A percentile compares a stretch with the other conserved stretches of the same genome.
These are phyloP conservation scores for Erodium moschatum DNA, from an alignment of 441 rosid species.

Conservation along the genomic window DNA sequence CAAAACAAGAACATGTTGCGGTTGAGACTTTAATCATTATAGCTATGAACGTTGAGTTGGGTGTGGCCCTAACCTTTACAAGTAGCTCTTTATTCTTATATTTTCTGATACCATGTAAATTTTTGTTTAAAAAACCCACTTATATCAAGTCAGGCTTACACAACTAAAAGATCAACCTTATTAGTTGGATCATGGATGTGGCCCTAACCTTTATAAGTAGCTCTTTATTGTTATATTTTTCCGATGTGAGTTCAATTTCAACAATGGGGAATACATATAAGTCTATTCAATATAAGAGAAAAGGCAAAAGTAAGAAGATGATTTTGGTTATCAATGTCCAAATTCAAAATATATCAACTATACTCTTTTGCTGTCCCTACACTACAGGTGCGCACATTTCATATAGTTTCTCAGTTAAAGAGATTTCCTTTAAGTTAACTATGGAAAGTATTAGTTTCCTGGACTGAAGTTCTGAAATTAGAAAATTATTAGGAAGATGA, in stretches of 20 bases:
- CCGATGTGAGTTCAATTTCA: too few species aligned
- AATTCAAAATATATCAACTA: background rate
- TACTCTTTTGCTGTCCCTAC: background rate
- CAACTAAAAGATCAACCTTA: too few species aligned
- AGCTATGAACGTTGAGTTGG: background rate
- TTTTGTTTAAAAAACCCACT: too few species aligned
- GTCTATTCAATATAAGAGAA: background rate
- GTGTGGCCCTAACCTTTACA: background rate
- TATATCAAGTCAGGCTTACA: too few species aligned
- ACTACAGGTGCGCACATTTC: background rate
- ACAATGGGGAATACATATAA: background rate
- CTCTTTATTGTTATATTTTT: too few species aligned
- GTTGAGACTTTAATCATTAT: background rate
- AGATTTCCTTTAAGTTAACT: slow-evolving; percentile 4
- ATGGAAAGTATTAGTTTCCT: background rate
- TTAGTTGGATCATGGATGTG: too few species aligned
- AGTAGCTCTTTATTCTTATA: too few species aligned
- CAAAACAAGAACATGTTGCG: background rate
- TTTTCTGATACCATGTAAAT: too few species aligned
- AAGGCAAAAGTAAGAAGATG: background rate
- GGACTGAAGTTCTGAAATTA: slow-evolving; percentile 5
- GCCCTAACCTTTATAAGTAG: too few species aligned
- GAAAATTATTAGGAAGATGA: background rate
- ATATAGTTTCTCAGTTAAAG: background rate
- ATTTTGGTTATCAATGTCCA: background rate